Conservation (phyloP, 148 eudicot species). For the Suaeda aralocaspica region DNA sequence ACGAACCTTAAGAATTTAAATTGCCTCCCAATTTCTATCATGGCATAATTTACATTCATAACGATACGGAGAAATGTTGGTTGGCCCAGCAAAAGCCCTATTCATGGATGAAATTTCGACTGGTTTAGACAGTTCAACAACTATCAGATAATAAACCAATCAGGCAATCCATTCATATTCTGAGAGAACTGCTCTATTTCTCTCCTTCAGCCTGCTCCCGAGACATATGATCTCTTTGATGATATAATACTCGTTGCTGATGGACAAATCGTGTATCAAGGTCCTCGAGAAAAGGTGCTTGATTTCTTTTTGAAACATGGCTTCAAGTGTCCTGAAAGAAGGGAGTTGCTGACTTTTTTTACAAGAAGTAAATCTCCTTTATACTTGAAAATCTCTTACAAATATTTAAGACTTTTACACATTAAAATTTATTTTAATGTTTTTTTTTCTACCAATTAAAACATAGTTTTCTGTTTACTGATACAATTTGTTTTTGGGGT, state of each 20-base stretch:
- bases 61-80: constrained; percentile 73
- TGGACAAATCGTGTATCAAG: constrained; percentile 82
- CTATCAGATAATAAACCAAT: constrained; percentile 81
- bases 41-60: neutral
- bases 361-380: constrained; percentile 58
- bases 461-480: neutral
- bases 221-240: constrained; percentile 75
- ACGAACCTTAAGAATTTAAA: too few relatives aligned
- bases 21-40: neutral
- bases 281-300: constrained; percentile 70
- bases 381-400: too few relatives aligned
- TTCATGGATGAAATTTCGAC: constrained; percentile 96
- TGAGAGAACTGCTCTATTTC: constrained; percentile 71
- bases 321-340: constrained; percentile 81
- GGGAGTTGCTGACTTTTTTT: constrained; percentile 89
- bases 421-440: too few relatives aligned
- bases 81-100: constrained; percentile 81
- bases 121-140: constrained; percentile 92
- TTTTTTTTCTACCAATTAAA: too few relatives aligned
- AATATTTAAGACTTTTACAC: too few relatives aligned
- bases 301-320: constrained; percentile 88
- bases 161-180: constrained; percentile 71
- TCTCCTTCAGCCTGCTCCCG: constrained; percentile 90
- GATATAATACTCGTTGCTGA: constrained; percentile 83
- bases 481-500: neutral